These are phyloP conservation scores for Aphanomyces astaci DNA, from an alignment of 352 stramenopile genomes.

Conservation along the genomic window DNA sequence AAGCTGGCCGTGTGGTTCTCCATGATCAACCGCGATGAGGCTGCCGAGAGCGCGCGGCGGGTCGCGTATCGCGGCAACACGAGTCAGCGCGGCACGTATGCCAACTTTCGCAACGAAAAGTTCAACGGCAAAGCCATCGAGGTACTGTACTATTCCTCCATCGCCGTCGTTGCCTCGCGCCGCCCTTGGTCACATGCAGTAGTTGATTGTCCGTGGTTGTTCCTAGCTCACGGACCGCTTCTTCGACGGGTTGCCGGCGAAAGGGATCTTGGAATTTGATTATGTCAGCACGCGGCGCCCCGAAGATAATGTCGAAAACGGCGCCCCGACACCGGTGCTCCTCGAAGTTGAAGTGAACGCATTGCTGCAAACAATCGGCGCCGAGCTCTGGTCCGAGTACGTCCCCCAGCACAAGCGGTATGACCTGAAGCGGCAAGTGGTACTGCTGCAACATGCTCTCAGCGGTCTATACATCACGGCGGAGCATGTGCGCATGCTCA, in stretches of 20 bases:
- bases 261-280: slow-evolving; percentile 61
- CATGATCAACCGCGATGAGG: slow-evolving; percentile 45
- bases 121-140: slow-evolving; percentile 51
- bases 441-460: slow-evolving; percentile 59
- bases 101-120: slow-evolving; percentile 54
- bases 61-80: slow-evolving; percentile 48
- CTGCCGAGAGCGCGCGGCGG: slow-evolving; percentile 23
- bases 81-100: slow-evolving; percentile 48
- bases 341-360: slow-evolving; percentile 35
- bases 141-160: too few relatives aligned
- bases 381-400: slow-evolving; percentile 60
- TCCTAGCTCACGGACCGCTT: slow-evolving; percentile 40
- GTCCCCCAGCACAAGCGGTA: slow-evolving; percentile 58
- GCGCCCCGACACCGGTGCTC: slow-evolving; percentile 21
- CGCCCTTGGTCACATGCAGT: too few relatives aligned
- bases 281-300: slow-evolving; percentile 49
- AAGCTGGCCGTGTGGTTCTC: slow-evolving; percentile 65
- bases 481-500: slow-evolving; percentile 33
- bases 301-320: slow-evolving; percentile 31
- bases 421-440: slow-evolving; percentile 64
- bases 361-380: slow-evolving; percentile 41
- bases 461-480: slow-evolving; percentile 37
- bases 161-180: too few relatives aligned
- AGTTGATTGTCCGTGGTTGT: background rate
- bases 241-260: slow-evolving; percentile 42